These are phyloP conservation scores for Trypanosoma melophagium DNA, from an alignment of 208 protist genomes.

Conservation along the genomic window DNA sequence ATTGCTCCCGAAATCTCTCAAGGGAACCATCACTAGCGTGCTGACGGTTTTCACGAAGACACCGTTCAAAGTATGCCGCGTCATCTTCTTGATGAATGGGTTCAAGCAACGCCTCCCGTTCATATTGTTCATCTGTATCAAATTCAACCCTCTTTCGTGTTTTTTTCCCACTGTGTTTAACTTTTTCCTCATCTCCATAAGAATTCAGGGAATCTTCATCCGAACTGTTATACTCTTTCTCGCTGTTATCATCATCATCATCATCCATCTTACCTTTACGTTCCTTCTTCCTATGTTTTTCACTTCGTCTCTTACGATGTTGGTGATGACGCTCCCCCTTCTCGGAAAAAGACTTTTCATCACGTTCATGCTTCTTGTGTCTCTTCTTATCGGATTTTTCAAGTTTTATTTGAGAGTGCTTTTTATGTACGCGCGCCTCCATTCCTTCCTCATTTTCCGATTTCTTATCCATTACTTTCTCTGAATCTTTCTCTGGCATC, in stretches of 20 bases:
- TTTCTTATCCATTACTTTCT: background rate
- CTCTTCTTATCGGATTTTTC: slow-evolving; percentile 35
- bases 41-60: slow-evolving; percentile 32
- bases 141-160: background rate
- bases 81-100: slow-evolving; percentile 28
- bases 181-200: background rate
- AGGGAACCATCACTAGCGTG: slow-evolving; percentile 32
- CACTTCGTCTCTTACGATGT: background rate
- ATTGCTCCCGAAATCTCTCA: slow-evolving; percentile 10
- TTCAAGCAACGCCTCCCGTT: background rate
- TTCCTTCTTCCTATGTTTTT: background rate
- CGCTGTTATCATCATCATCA: slow-evolving; percentile 1
- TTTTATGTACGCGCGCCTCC: slow-evolving; percentile 12
- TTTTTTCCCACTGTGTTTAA: background rate
- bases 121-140: slow-evolving; percentile 5
- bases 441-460: background rate
- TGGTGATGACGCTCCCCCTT: background rate
- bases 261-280: slow-evolving; percentile 1
- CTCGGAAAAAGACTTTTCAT: background rate
- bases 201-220: background rate
- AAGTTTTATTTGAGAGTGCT: background rate
- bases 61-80: slow-evolving; percentile 40
- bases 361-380: slow-evolving; percentile 7
- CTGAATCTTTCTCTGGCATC: slow-evolving; percentile 9
- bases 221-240: slow-evolving; percentile 22